Base-by-base conservation (phyloP, 768 basidiomycete genomes). In the Phylloporus arenicola region DNA sequence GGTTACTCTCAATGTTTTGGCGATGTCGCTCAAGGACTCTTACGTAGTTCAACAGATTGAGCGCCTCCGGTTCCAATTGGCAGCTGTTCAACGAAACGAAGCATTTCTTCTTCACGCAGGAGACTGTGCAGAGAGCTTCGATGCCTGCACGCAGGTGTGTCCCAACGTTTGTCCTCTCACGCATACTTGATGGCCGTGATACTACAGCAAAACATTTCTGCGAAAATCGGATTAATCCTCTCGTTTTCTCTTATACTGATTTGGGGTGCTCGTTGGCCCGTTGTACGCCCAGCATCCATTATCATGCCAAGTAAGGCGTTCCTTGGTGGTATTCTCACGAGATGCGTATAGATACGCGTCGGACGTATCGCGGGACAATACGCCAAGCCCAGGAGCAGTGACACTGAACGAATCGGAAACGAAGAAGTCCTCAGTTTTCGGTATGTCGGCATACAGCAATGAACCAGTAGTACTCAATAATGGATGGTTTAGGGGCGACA, bases 31-130 rank as follows among this genome's bases (percentile, higher is more conserved):
- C 67, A 59, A 59, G 67, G 40, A 68, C 67, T 43, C 58, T 72
- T 7, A 65, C 58, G 5, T 12, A 16, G 7, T 7, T 4, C 17
- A 13, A 37, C 51, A 89, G 89, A 86, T 92, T 63, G 88, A 92
- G 65, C 79, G 91, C 10, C 75, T 97, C 48, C 78, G 92, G 44
- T 76, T 83, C 62, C 91, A 94, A 54, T 73, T 97, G 17, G 71
- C 76, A 30, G 81, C 81, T 31, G 92, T 94, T 3, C 87, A 96
- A 58, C 76, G 76, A 17, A 89, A 91, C 54, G 82, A 94, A 60
- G 92, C 92, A 0, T 98, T 99, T 70, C 75, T 99, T 33, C 78
- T 99, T 3, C 96, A 99, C 54, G 96, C 96, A 1, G 96, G 96
- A 2, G 96, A 99, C 62, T 99, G 96, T 61, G 93, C 92, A n/a